Evolutionary conservation across 2,329 filamentous ascomycete species (phyloP).

Genomic region (Colletotrichum noveboracense): DNA sequence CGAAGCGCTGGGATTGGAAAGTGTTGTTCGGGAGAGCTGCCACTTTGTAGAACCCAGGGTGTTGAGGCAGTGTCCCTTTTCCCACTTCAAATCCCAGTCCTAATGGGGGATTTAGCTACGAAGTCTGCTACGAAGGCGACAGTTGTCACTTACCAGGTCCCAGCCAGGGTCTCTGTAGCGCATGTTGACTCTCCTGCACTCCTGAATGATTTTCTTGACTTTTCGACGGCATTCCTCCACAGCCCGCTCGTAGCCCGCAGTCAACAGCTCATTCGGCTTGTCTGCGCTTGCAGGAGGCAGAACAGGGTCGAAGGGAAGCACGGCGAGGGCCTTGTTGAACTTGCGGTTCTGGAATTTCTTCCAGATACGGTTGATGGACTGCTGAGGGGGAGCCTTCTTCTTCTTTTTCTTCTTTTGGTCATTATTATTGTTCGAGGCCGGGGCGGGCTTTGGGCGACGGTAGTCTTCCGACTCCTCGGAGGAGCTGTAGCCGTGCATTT

Average conservation of each 20-base stretch:
- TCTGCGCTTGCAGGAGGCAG: slow-evolving; percentile 53
- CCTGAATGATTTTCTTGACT: slow-evolving; percentile 65
- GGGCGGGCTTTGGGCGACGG: slow-evolving; percentile 38
- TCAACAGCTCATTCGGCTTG: slow-evolving; percentile 64
- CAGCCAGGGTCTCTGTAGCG: slow-evolving; percentile 75
- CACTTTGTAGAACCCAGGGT: slow-evolving; percentile 57
- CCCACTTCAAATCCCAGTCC: slow-evolving; percentile 73
- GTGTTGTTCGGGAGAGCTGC: slow-evolving; percentile 50
- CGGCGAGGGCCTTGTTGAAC: slow-evolving; percentile 68
- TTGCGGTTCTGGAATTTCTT: slow-evolving; percentile 61
- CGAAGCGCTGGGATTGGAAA: slow-evolving; percentile 50
- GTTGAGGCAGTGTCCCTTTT: slow-evolving; percentile 61
- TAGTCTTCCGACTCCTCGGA: slow-evolving; percentile 56
- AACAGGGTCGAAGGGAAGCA: slow-evolving; percentile 69
- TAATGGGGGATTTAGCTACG: slow-evolving; percentile 28
- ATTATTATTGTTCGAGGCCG: slow-evolving; percentile 35
- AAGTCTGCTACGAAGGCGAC: neutral
- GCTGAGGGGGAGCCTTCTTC: slow-evolving; percentile 67
- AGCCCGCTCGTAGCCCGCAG: slow-evolving; percentile 66
- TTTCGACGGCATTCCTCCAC: slow-evolving; percentile 67
- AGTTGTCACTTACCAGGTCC: slow-evolving; percentile 54
- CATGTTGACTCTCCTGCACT: slow-evolving; percentile 77
- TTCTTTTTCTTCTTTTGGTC: slow-evolving; percentile 62
- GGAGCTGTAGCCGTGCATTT: slow-evolving; percentile 53
- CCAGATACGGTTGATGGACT: slow-evolving; percentile 72